Conservation (phyloP, 805 yeast species). For the Nakazawaea ambrosiae region DNA sequence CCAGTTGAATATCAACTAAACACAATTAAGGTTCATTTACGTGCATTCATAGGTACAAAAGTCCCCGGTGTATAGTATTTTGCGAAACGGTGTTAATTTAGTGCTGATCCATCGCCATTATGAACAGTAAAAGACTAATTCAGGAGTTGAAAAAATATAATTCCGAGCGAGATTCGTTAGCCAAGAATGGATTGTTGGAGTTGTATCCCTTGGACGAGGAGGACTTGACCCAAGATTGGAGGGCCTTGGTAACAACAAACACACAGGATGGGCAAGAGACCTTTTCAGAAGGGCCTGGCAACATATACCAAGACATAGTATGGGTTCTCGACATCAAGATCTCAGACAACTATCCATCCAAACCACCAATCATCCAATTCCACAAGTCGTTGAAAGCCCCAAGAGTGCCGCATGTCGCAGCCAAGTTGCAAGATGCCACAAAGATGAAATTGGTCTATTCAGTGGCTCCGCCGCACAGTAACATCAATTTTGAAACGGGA, state of each 20-base stretch:
- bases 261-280: conserved; percentile 53
- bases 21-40: too few relatives aligned
- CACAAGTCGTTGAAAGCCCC: not conserved
- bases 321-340: conserved; percentile 45
- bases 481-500: conserved; percentile 47
- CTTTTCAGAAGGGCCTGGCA: conserved; percentile 35
- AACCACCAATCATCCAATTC: conserved; percentile 53
- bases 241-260: conserved; percentile 9
- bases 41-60: too few relatives aligned
- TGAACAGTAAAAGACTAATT: conserved; percentile 29
- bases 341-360: conserved; percentile 44
- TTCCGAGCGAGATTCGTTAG: conserved; percentile 18
- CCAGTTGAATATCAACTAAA: too few relatives aligned
- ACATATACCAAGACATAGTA: conserved; percentile 37
- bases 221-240: conserved; percentile 27
- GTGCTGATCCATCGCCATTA: too few relatives aligned
- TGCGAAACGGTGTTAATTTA: too few relatives aligned
- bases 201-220: conserved; percentile 37
- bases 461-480: conserved; percentile 34
- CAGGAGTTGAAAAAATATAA: conserved; percentile 27
- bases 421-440: not conserved
- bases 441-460: not conserved
- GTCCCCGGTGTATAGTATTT: too few relatives aligned
- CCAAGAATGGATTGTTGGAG: conserved; percentile 26
- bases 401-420: not conserved